Base-by-base conservation (phyloP, 768 basidiomycete species). In the Lactarius akahatsu region DNA sequence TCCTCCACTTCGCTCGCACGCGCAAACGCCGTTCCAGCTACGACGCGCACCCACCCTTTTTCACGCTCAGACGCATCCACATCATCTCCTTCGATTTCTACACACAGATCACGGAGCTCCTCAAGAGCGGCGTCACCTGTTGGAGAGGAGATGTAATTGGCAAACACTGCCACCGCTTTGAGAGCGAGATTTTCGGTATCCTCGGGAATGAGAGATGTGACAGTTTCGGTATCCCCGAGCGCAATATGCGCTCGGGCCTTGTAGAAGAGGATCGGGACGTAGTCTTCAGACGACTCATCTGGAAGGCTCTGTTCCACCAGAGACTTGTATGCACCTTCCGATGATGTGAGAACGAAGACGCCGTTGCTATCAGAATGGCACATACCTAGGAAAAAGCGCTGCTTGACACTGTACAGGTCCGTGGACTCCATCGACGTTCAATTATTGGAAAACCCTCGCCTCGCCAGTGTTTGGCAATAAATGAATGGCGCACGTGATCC, bases 1-100 rank as follows among this genome's bases (percentile, higher is more conserved):
- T 98, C 95, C 76, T 97, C 95, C 13, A 91, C 77, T 77, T 97
- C 95, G 2, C 88, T 90, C 18, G 91, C 91, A 40, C 85, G 79
- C 18, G 88, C 83, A 75, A 96, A 96, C 0, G 93, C 92, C 15
- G 89, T 93, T n/a, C 88, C 94, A 36, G 92, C 92, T 23, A 93
- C 77, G 34, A 92, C 91, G 61, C 86, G 81, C 7, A 96, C 92
- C 54, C 86, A 75, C 23, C 86, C 84, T 74, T 87, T 92, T 69
- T 92, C 92, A 65, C 80, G 82, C 26, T 86, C 83, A n/a, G 78
- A 82, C 0, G 82, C 82, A 58, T 89, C 89, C 20, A 78, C 82
- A 72, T 91, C 92, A 28, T 89, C 90, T 6, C 87, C 85, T 72
- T 96, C 94, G 50, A 90, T 86, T 76, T 98, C 95, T 9, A 96